Evolutionary conservation across 805 yeast genomes (phyloP), one percentile per base, ranked within the genome.

Genomic region (Candida germanica): DNA sequence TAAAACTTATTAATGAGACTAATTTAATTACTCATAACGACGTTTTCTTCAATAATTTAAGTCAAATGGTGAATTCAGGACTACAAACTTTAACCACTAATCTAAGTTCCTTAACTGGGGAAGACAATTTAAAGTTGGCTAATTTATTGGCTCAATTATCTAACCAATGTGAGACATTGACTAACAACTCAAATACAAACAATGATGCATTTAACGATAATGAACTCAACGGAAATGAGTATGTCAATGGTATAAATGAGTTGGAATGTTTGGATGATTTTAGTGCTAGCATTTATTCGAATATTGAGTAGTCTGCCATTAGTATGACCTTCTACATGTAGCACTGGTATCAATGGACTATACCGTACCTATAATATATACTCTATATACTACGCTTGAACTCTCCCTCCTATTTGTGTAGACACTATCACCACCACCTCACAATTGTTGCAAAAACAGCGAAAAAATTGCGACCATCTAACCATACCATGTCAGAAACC

Each of bases 251-350:
- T 35, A 43, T 65, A 38, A 64, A 64, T 47, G 60, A 56, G 26
- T 48, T 60, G 21, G 80, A 76, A 12, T 87, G 80, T 44, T 70
- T 89, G 39, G 94, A 86, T 46, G 96, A 87, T 42, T 72, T 89
- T 47, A 82, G 95, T 61, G 97, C 97, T 4, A 73, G 87, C 47
- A 89, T 89, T 6, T 89, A 89, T 58, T 83, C 95, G 13, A 87
- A 87, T 51, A 86, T 84, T 45, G 72, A 66, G 36, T 65, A 53
- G n/a, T n/a, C n/a, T n/a, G n/a, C n/a, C n/a, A n/a, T n/a, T n/a
- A n/a, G n/a, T n/a, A n/a, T n/a, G n/a, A n/a, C n/a, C n/a, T n/a
- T n/a, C n/a, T n/a, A n/a, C n/a, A n/a, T n/a, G n/a, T n/a, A n/a
- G n/a, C n/a, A n/a, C n/a, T n/a, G n/a, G n/a, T n/a, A n/a, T n/a